phyloP scores from a whole-genome alignment of 2,329 filamentous ascomycete species.

The Aspergillus vadensis region DNA sequence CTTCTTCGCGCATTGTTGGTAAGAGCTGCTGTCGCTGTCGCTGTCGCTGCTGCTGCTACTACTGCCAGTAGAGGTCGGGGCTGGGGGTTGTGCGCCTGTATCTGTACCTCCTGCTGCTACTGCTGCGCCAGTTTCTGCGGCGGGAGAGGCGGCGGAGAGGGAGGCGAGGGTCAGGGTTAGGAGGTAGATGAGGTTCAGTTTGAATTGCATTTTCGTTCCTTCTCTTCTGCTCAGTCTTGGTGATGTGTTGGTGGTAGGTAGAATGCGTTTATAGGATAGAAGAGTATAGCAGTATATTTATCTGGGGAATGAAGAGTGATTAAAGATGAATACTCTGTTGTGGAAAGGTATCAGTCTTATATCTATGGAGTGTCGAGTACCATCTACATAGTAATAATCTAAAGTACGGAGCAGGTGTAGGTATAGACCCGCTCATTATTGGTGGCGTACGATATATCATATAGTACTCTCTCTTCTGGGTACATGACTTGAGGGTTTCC shows the following conservation, averaged over 20 bases:
- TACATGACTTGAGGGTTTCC: too few species aligned
- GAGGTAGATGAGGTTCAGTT: slow-evolving; percentile 8
- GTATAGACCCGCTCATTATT: too few species aligned
- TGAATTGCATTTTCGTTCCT: slow-evolving; percentile 1
- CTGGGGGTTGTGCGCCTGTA: not conserved
- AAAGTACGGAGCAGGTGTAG: too few species aligned
- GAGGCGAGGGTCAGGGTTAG: slow-evolving; percentile 1
- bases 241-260: not conserved
- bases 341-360: too few species aligned
- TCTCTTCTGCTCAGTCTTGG: not conserved
- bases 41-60: slow-evolving; percentile 3
- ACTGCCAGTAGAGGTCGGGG: not conserved
- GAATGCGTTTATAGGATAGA: too few species aligned
- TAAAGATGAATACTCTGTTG: too few species aligned
- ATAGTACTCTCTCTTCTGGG: too few species aligned
- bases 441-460: too few species aligned
- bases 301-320: too few species aligned
- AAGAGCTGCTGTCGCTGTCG: not conserved
- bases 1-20: slow-evolving; percentile 15
- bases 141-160: slow-evolving; percentile 4
- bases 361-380: too few species aligned
- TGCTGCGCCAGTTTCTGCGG: not conserved
- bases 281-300: too few species aligned
- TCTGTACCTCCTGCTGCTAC: not conserved
- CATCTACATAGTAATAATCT: too few species aligned